Evolutionary conservation across 2,329 filamentous ascomycete genomes (phyloP), one percentile per base, ranked within the genome.

Genomic region (Cladobotryum protrusum): DNA sequence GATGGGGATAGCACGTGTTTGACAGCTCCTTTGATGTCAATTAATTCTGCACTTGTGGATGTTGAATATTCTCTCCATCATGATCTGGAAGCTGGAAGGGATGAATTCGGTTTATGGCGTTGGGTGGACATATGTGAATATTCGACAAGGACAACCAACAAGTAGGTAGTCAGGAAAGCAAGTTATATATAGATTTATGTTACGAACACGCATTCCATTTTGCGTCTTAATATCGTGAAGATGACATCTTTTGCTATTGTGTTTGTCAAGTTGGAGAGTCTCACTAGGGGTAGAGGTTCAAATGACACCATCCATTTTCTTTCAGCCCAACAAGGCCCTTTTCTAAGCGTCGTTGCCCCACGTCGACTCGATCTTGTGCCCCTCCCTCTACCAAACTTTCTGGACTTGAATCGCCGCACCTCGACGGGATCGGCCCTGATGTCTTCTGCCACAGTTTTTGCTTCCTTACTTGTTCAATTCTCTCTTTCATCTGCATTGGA

Each of bases 41-140:
- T 40, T 41, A 51, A 47, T 19, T 50, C 36, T 41, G 20, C 45
- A 44, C 41, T 48, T 34, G 32, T 29, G 44, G 42, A 37, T 48
- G 49, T 51, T 51, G 49, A 51, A 51, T 48, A 48, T 48, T 47
- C 45, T 42, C 42, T 47, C 48, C 48, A 43, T 50, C 37, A 50
- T 40, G 15, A 44, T 18, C 35, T 43, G 45, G 20, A 45, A 45
- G 40, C 47, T 45, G 49, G 40, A 35, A 47, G 43, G 44, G 49
- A 51, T 47, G 44, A 45, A 50, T 32, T 47, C 41, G 40, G 49
- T 33, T 45, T 49, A 42, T 45, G 50, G 50, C 50, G 50, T 52
- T 52, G 36, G 39, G 37, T 32, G 43, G 50, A 40, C 47, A 49
- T 8, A 45, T 49, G 50, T 49, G 50, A 41, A 52, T 43, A 52